Evolutionary conservation across 129 eudicot species (phyloP).

Genomic region (Chrysanthemum makinoi): DNA sequence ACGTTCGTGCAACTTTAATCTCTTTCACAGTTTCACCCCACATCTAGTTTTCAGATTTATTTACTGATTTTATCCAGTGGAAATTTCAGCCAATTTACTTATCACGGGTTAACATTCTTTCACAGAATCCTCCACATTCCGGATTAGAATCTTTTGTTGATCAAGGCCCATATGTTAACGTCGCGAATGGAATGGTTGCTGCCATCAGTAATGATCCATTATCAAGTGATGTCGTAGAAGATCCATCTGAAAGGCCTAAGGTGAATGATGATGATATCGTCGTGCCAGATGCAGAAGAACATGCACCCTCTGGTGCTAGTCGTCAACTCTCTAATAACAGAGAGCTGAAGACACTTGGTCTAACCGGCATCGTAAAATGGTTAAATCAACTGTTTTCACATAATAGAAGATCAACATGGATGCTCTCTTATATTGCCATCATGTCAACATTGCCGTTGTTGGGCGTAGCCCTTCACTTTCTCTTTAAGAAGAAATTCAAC

Average conservation of each 20-base stretch:
- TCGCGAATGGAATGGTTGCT: conserved; percentile 73
- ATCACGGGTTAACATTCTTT: background rate
- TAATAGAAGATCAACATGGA: conserved; percentile 49
- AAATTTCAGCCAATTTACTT: too few relatives aligned
- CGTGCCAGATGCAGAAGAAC: conserved; percentile 24
- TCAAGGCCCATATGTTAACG: conserved; percentile 74
- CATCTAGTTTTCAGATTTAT: too few relatives aligned
- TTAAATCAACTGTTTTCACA: conserved; percentile 38
- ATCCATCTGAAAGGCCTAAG: conserved; percentile 25
- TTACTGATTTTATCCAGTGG: too few relatives aligned
- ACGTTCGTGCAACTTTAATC: too few relatives aligned
- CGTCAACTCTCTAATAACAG: conserved; percentile 17
- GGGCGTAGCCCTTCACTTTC: conserved; percentile 34
- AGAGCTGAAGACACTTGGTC: conserved; percentile 3
- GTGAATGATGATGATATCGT: background rate
- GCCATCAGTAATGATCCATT: conserved; percentile 50
- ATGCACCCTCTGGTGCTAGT: background rate
- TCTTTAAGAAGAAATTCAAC: conserved; percentile 35
- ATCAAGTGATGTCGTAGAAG: conserved; percentile 27
- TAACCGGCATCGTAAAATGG: conserved; percentile 32
- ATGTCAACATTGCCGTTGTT: conserved; percentile 48
- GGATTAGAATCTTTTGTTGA: conserved; percentile 63
- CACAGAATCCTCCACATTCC: conserved; percentile 38
- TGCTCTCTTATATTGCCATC: conserved; percentile 48
- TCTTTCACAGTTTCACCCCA: too few relatives aligned